These are phyloP conservation scores for Mimosa pudica DNA, from an alignment of 306 rosid species.

Conservation along the genomic window DNA sequence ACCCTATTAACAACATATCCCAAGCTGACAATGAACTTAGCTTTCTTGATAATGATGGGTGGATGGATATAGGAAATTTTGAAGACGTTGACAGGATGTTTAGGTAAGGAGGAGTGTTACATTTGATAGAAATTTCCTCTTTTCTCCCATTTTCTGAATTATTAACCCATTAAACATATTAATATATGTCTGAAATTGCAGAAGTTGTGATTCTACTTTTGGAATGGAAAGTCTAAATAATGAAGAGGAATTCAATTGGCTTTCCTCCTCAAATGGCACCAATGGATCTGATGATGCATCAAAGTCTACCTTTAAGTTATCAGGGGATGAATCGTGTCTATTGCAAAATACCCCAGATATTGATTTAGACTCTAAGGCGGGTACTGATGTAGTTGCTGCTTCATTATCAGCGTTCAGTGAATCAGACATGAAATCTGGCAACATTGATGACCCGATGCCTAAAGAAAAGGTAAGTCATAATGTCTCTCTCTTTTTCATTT, in stretches of 20 bases:
- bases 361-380: conserved; percentile 42
- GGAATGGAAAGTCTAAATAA: conserved; percentile 64
- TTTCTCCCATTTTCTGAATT: conserved; percentile 26
- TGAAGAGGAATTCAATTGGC: conserved; percentile 76
- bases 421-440: conserved; percentile 41
- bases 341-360: conserved; percentile 46
- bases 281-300: conserved; percentile 62
- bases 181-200: conserved; percentile 35
- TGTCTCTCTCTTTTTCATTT: not conserved
- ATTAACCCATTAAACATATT: conserved; percentile 21
- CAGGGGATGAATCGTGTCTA: conserved; percentile 54
- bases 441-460: conserved; percentile 36
- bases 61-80: conserved; percentile 79
- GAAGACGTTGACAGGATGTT: conserved; percentile 90
- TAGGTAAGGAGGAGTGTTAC: conserved; percentile 30
- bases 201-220: conserved; percentile 75
- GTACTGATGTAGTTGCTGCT: conserved; percentile 38
- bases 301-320: conserved; percentile 56
- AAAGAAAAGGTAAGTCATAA: conserved; percentile 56
- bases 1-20: conserved; percentile 54
- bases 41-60: conserved; percentile 73
- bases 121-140: conserved; percentile 17
- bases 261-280: conserved; percentile 58
- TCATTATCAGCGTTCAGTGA: conserved; percentile 42
- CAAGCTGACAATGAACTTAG: conserved; percentile 69